These are phyloP conservation scores for Daldinia loculata DNA, from an alignment of 495 filamentous ascomycete genomes.

Conservation along the genomic window DNA sequence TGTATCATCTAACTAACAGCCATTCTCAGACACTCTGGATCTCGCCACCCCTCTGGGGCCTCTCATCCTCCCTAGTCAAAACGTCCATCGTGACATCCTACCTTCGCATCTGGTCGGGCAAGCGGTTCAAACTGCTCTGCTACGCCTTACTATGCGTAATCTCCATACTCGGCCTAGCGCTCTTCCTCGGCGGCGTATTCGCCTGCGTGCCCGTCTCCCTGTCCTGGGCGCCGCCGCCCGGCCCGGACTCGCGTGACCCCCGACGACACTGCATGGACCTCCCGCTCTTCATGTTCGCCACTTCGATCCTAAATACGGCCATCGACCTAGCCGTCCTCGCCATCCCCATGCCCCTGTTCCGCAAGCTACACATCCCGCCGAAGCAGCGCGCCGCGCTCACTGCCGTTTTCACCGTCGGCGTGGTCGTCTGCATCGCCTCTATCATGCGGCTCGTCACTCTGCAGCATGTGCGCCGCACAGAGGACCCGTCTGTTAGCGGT, in stretches of 20 bases:
- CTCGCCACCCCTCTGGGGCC: slow-evolving; percentile 37
- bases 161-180: slow-evolving; percentile 36
- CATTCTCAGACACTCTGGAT: slow-evolving; percentile 25
- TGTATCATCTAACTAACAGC: slow-evolving; percentile 16
- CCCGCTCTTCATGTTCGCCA: slow-evolving; percentile 37
- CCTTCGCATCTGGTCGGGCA: slow-evolving; percentile 44
- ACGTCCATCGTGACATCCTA: slow-evolving; percentile 48
- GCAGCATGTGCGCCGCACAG: slow-evolving; percentile 1
- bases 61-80: slow-evolving; percentile 35
- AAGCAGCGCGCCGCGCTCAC: slow-evolving; percentile 38
- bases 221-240: slow-evolving; percentile 36
- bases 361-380: slow-evolving; percentile 30
- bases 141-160: slow-evolving; percentile 35
- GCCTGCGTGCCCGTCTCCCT: slow-evolving; percentile 41
- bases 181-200: slow-evolving; percentile 36
- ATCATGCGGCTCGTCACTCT: slow-evolving; percentile 45
- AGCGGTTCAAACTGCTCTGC: slow-evolving; percentile 32
- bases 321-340: slow-evolving; percentile 42
- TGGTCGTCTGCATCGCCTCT: slow-evolving; percentile 43
- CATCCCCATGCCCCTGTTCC: slow-evolving; percentile 32
- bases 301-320: slow-evolving; percentile 45
- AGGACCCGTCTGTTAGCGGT: slow-evolving; percentile 23
- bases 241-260: not conserved
- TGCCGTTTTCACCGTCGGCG: slow-evolving; percentile 43
- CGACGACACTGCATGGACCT: slow-evolving; percentile 40